phyloP scores from a whole-genome alignment of 2,329 filamentous ascomycete species.

The Stagonosporopsis chrysanthemi region DNA sequence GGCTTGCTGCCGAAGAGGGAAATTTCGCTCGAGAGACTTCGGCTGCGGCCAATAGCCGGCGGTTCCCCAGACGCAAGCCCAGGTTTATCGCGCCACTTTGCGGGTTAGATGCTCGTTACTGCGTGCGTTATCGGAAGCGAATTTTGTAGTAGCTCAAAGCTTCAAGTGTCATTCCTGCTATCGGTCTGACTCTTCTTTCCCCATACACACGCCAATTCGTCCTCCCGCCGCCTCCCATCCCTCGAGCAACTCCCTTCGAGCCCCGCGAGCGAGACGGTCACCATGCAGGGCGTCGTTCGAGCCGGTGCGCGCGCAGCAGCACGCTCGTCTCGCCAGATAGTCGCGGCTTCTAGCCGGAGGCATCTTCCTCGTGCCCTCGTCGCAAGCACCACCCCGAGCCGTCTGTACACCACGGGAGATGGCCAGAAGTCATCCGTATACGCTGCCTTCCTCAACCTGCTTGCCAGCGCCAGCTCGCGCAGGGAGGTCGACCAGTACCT shows the following conservation, averaged over 20 bases:
- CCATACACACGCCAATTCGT: conserved; percentile 32
- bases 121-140: conserved; percentile 46
- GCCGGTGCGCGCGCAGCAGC: conserved; percentile 47
- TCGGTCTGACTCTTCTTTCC: conserved; percentile 24
- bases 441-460: conserved; percentile 84
- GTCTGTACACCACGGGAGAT: conserved; percentile 45
- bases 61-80: conserved; percentile 28
- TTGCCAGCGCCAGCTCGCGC: conserved; percentile 96
- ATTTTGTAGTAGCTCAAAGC: conserved; percentile 36
- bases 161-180: conserved; percentile 31
- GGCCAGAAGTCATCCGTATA: conserved; percentile 48
- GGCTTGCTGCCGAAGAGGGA: conserved; percentile 20
- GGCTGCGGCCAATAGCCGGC: conserved; percentile 26
- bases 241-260: conserved; percentile 30
- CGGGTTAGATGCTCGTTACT: conserved; percentile 25
- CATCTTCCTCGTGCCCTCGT: conserved; percentile 45
- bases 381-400: conserved; percentile 36
- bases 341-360: conserved; percentile 36
- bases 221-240: conserved; percentile 24
- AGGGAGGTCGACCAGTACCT: conserved; percentile 97
- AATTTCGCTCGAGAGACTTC: conserved; percentile 12
- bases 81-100: conserved; percentile 29
- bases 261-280: conserved; percentile 37
- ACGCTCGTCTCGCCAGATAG: conserved; percentile 46
- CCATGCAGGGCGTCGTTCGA: conserved; percentile 51